phyloP scores from a whole-genome alignment of 768 basidiomycete genomes.

The Panus rudis region DNA sequence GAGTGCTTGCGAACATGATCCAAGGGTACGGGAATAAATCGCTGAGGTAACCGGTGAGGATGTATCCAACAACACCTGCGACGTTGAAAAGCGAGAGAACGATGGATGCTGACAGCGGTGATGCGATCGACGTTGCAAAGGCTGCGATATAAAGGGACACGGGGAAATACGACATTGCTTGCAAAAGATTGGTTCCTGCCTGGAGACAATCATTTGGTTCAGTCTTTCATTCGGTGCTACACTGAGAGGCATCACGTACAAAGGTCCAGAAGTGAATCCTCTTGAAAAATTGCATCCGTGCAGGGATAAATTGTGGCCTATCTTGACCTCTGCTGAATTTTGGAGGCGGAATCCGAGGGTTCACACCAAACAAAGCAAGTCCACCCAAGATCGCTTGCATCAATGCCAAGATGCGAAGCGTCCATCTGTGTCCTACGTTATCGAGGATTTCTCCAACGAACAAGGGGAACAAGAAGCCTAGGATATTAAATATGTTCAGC shows the following conservation, averaged over 20 bases:
- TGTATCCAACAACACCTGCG: constrained; percentile 12
- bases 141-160: constrained; percentile 17
- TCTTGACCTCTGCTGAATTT: not conserved
- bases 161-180: constrained; percentile 16
- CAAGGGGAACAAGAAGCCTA: not conserved
- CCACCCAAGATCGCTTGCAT: not conserved
- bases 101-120: constrained; percentile 12
- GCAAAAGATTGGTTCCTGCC: constrained; percentile 11
- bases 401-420: not conserved
- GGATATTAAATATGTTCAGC: not conserved
- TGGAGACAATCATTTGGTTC: too few relatives aligned
- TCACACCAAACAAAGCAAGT: not conserved
- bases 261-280: not conserved
- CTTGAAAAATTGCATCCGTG: not conserved
- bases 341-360: not conserved
- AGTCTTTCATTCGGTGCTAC: too few relatives aligned
- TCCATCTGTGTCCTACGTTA: not conserved
- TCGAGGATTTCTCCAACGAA: not conserved
- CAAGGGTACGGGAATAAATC: constrained; percentile 16
- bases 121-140: constrained; percentile 10
- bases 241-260: not conserved
- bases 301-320: not conserved
- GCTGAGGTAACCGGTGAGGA: constrained; percentile 12
- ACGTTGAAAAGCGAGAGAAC: constrained; percentile 17
- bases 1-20: constrained; percentile 11